A percentile compares a stretch with the other conserved stretches of the same genome.
These are phyloP conservation scores for Apiospora saccharicola DNA, from an alignment of 2,329 filamentous ascomycete genomes.

Conservation along the genomic window DNA sequence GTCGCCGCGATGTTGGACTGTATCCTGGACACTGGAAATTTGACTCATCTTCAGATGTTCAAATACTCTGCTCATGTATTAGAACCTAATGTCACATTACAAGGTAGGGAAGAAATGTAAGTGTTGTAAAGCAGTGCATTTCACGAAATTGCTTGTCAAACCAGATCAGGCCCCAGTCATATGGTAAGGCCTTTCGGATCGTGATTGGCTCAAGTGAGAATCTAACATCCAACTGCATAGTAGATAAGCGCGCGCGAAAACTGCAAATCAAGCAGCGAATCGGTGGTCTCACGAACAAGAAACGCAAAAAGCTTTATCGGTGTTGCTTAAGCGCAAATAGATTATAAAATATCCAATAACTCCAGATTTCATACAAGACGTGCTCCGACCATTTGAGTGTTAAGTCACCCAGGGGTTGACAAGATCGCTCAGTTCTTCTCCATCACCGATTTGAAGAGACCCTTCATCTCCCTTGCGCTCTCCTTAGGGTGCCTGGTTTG, in stretches of 20 bases:
- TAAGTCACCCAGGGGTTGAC: neutral
- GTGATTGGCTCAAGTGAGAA: neutral
- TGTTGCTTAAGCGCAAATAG: neutral
- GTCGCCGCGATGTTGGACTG: neutral
- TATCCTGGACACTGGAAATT: neutral
- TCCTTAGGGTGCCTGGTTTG: conserved; percentile 86
- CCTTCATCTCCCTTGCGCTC: conserved; percentile 75
- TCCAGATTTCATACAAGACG: neutral
- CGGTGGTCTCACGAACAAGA: neutral
- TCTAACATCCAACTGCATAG: neutral
- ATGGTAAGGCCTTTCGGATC: neutral
- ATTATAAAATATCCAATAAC: neutral
- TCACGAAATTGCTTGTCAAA: neutral
- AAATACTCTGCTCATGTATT: neutral
- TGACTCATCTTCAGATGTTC: neutral
- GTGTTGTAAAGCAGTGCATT: neutral
- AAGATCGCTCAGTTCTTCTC: conserved; percentile 59
- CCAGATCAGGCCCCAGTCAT: neutral
- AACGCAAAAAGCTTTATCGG: neutral
- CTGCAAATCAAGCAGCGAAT: neutral
- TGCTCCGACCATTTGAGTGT: neutral
- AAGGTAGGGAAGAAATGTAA: neutral
- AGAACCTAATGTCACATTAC: neutral
- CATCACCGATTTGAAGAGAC: conserved; percentile 75
- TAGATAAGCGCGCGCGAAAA: neutral